Base-by-base conservation (phyloP, 768 basidiomycete genomes). In the Tricholoma bakamatsutake region DNA sequence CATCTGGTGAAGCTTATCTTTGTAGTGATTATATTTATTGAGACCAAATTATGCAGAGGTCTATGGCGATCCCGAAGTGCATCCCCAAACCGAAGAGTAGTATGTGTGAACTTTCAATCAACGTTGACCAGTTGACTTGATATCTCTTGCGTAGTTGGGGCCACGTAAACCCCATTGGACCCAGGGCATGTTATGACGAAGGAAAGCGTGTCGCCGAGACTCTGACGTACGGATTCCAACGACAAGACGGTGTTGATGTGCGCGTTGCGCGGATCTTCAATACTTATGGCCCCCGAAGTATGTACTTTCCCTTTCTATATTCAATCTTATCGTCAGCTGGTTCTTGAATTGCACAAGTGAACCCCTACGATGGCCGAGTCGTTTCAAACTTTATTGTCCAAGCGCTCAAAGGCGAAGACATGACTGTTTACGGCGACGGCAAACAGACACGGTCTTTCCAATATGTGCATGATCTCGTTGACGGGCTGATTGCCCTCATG, bases 331-430 rank as follows among this genome's bases (percentile, higher is more conserved):
- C 40, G 33, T 64, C 21, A 42, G 2, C 60, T 55, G 65, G 64
- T 55, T 68, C 34, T 30, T 39, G 43, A 59, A 45, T 52, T 35
- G 40, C 21, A 50, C 40, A 53, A 92, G 89, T 97, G 95, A 97
- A 97, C 75, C 93, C 95, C 6, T 82, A 83, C 66, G 97, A 98
- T 67, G 97, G 97, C 12, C 91, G 97, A 56, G 95, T 99, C 61
- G 97, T 99, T 27, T 96, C 93, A 66, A 99, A 99, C 76, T 99
- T 99, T 72, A 96, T 97, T 68, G 90, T 98, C 51, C 95, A 98
- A 65, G 97, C 97, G 13, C 83, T 99, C 53, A 90, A 87, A 64
- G 95, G 93, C 50, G 88, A 98, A 72, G 91, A 98, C 72, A 88
- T 99, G 81, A 98, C 95, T 47, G 93, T 98, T 45, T 96, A 95